These are phyloP conservation scores for Nicotiana otophora DNA, from an alignment of 257 asterid genomes.

Conservation along the genomic window DNA sequence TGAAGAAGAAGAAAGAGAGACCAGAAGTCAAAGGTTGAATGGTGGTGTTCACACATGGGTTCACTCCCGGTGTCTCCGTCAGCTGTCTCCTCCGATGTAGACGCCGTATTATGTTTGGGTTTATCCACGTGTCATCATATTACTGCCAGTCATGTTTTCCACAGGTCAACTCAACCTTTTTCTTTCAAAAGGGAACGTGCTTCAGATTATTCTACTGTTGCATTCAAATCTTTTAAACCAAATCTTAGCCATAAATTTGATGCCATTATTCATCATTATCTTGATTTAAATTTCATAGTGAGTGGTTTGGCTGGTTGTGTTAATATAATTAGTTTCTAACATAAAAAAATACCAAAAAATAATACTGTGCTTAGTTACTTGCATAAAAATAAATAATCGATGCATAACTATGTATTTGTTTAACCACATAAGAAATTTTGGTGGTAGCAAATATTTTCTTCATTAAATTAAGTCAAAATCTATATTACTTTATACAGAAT, in stretches of 20 bases:
- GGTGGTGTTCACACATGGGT: slow-evolving; percentile 8
- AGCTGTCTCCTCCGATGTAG: slow-evolving; percentile 7
- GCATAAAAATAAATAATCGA: background rate
- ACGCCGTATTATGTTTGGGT: background rate
- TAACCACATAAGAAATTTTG: no score
- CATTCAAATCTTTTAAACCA: background rate
- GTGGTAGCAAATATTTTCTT: no score
- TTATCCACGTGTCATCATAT: background rate
- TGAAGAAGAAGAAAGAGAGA: background rate
- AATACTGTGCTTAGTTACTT: background rate
- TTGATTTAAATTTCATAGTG: background rate
- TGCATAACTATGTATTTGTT: no score
- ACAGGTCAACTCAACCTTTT: background rate
- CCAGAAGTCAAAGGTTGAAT: background rate
- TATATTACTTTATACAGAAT: no score
- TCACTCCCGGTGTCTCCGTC: slow-evolving; percentile 2
- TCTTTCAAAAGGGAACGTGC: background rate
- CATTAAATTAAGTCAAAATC: no score
- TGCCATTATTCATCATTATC: background rate
- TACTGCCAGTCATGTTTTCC: background rate
- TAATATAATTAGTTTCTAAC: no score
- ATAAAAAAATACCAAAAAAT: no score
- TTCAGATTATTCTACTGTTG: background rate
- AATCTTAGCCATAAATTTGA: background rate
- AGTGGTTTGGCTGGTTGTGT: background rate